Base-by-base conservation (phyloP, 2,329 filamentous ascomycete species). In the Capronia epimyces region DNA sequence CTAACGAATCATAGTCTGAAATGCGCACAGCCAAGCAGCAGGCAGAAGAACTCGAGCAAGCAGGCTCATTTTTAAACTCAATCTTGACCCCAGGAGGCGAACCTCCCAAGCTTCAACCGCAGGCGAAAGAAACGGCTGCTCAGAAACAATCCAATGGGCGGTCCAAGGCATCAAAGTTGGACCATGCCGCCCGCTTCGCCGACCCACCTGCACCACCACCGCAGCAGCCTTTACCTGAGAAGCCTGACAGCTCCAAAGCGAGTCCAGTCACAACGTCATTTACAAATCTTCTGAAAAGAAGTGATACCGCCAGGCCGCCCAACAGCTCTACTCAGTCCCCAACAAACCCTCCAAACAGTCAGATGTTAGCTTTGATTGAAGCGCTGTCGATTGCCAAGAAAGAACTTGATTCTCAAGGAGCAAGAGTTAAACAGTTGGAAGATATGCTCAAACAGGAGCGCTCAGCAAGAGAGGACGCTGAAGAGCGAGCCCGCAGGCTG, bases 201-300 rank as follows among this genome's bases (percentile, higher is more conserved):
- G 90, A 96, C 51, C 91, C 91, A 44, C 91, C 91, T 3, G 91
- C 90, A 18, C 91, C 91, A 6, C 91, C 91, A 21, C 91, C 91
- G 22, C 89, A 95, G 61, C 90, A 95, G 61, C 91, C 91, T 12
- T 74, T 97, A 4, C 91, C 91, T 1, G 90, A 96, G 65, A 96
- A 96, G 67, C 91, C 91, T 0, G 89, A 95, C 67, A 81, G 78
- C 13, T 74, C 69, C 50, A 76, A 71, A 62, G 69, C 66, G 37
- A 69, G 69, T 15, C 63, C 78, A 0, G 72, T 74, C 49, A 66
- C 72, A 15, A 66, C 74, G 1, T 63, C 67, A 22, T 65, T 67
- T 18, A 71, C 70, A 37, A 80, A 83, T 0, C 81, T 87, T 1
- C 69, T 95, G 24, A 89, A 87, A 65, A 80, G 89, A 49, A 78